A percentile compares a stretch with the other conserved stretches of the same genome.
Evolutionary conservation across 345 rosid species (phyloP).

Genomic region (Lumnitzera racemosa): DNA sequence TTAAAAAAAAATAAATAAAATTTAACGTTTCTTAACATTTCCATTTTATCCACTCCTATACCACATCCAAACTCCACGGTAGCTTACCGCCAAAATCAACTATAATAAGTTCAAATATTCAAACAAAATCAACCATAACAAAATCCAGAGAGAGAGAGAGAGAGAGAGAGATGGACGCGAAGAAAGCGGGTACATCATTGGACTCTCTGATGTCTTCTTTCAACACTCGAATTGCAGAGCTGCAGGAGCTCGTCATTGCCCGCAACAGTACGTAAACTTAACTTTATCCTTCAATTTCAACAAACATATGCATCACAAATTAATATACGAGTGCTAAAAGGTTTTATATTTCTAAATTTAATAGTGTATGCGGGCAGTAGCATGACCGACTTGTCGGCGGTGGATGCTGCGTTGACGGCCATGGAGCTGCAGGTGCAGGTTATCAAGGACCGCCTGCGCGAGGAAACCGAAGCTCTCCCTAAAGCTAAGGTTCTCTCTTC

Average conservation of each 20-base stretch:
- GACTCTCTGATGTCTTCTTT: constrained; percentile 64
- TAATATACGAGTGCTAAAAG: not conserved
- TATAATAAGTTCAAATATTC: too few species aligned
- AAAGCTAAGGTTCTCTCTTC: constrained; percentile 53
- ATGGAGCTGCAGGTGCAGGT: constrained; percentile 81
- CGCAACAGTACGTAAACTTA: constrained; percentile 47
- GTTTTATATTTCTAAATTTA: not conserved
- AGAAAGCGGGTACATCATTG: constrained; percentile 59
- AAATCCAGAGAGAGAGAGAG: not conserved
- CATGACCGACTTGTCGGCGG: constrained; percentile 55
- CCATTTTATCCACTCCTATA: too few species aligned
- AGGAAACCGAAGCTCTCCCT: constrained; percentile 74
- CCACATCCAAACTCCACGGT: too few species aligned
- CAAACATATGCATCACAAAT: not conserved
- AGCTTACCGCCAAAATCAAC: too few species aligned
- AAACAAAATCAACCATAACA: too few species aligned
- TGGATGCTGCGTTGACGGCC: constrained; percentile 61
- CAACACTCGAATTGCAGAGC: constrained; percentile 59
- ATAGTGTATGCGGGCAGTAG: constrained; percentile 80
- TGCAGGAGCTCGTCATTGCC: constrained; percentile 85
- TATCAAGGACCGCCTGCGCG: constrained; percentile 64
- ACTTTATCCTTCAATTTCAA: not conserved
- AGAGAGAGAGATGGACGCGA: constrained; percentile 43
- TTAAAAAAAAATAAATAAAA: too few species aligned
- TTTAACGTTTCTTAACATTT: too few species aligned